These are phyloP conservation scores for Cairneyella variabilis DNA, from an alignment of 495 filamentous ascomycete genomes.

Conservation along the genomic window DNA sequence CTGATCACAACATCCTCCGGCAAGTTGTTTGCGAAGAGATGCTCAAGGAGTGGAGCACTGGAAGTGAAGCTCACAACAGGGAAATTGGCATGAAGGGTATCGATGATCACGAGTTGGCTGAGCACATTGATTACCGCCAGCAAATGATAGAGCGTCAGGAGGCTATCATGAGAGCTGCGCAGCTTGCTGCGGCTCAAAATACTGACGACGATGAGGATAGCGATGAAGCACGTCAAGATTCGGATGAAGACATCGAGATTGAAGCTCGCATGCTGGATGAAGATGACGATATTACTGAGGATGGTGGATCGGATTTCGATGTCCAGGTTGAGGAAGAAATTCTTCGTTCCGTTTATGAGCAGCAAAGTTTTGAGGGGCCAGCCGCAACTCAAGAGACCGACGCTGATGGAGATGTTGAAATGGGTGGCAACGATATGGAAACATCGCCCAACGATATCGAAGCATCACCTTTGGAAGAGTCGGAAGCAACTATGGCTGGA, in stretches of 20 bases:
- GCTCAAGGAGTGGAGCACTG: slow-evolving; percentile 77
- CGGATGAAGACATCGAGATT: slow-evolving; percentile 44
- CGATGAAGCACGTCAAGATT: slow-evolving; percentile 31
- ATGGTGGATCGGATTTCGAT: slow-evolving; percentile 21
- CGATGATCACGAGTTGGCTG: slow-evolving; percentile 75
- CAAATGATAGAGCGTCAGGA: slow-evolving; percentile 24
- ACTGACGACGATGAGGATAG: slow-evolving; percentile 47
- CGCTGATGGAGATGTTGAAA: slow-evolving; percentile 56
- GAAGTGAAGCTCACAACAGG: slow-evolving; percentile 80
- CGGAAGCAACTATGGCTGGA: slow-evolving; percentile 66
- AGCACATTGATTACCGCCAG: slow-evolving; percentile 25
- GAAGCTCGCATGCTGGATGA: slow-evolving; percentile 32
- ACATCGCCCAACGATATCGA: slow-evolving; percentile 28
- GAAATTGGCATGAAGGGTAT: slow-evolving; percentile 82
- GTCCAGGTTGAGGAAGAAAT: slow-evolving; percentile 41
- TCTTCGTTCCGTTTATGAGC: no score
- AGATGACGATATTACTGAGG: slow-evolving; percentile 28
- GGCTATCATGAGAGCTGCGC: slow-evolving; percentile 28
- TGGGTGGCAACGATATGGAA: slow-evolving; percentile 35
- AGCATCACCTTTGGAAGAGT: slow-evolving; percentile 47
- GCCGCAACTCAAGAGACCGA: slow-evolving; percentile 33
- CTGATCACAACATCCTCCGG: slow-evolving; percentile 74
- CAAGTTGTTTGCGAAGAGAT: slow-evolving; percentile 86
- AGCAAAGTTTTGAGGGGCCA: slow-evolving; percentile 17
- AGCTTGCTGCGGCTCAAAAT: slow-evolving; percentile 42